Base-by-base conservation (phyloP, 768 basidiomycete species). In the Mycena capillaripes region DNA sequence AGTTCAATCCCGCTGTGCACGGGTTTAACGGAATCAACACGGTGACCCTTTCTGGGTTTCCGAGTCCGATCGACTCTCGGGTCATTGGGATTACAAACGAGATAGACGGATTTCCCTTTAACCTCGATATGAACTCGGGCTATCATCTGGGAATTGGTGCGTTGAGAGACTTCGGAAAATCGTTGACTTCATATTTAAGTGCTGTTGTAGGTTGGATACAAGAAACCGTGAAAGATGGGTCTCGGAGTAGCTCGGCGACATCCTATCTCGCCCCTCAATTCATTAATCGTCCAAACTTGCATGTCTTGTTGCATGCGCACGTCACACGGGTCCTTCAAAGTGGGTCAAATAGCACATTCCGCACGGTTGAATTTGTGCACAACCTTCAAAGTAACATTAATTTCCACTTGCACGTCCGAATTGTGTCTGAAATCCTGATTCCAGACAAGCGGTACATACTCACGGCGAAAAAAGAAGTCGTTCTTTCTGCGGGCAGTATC, bases 41-140 rank as follows among this genome's bases (percentile, higher is more conserved):
- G 11, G 78, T 79, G 65, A 76, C 76, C 52, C 64, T 80, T 4
- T 67, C 76, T 3, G 73, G 74, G 25, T 79, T 53, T 61, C 34
- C 44, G 12, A 72, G 67, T 3, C 44, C 56, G 38, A 61, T 76
- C 38, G 77, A 79, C 61, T 34, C 60, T 10, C 74, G 72, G 1
- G 76, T 81, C 19, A 44, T 82, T 12, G 53, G 74, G 44, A 76
- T 81, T 1, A 76, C 80, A 5, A 25, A 68, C 19, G 71, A 80
- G 4, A 52, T 69, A 52, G 53, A 75, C 2, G 73, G 77, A 19
- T 85, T 82, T 56, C 81, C 82, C 2, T 84, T 78, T 71, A 82
- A 81, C 50, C 16, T 74, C 16, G 84, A 85, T 69, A 76, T 78
- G 66, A 83, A 84, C 69, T 76, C 77, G 12, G 84, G 84, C 0